Conservation (phyloP, 2,329 filamentous ascomycete genomes). For the Daldinia sp. region DNA sequence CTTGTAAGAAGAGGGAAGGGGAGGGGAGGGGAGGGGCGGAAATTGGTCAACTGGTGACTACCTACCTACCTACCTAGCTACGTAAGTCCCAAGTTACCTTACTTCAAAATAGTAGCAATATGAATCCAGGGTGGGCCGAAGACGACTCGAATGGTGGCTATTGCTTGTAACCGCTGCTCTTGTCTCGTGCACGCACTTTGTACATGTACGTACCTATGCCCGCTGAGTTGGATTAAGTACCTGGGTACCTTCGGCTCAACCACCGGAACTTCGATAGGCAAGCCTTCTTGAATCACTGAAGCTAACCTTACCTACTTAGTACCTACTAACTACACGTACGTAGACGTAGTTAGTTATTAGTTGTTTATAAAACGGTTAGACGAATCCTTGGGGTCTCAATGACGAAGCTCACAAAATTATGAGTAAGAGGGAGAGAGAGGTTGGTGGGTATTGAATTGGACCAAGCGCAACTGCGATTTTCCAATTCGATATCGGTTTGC, state of each 20-base stretch:
- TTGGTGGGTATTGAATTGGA: background rate
- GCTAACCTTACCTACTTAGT: no score
- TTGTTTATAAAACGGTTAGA: constrained; percentile 23
- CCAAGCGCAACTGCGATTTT: constrained; percentile 12
- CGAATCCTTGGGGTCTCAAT: constrained; percentile 16
- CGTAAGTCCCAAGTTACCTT: constrained; percentile 5
- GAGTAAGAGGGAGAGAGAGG: background rate
- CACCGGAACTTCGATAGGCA: background rate
- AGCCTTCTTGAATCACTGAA: background rate
- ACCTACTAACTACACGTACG: no score
- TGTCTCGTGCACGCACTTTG: background rate
- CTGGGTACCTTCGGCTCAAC: background rate
- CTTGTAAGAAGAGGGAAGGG: background rate
- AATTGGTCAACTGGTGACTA: constrained; percentile 15
- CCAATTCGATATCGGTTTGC: constrained; percentile 14
- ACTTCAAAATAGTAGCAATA: background rate
- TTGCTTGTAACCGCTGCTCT: background rate
- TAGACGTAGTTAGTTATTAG: background rate
- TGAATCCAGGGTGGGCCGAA: constrained; percentile 5
- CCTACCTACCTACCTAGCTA: background rate
- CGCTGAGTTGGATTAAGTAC: no score
- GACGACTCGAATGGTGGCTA: background rate
- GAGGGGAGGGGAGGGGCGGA: no score
- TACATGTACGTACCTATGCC: background rate
- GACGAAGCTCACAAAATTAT: constrained; percentile 13